Percentiles rank a stretch among this genome's conserved stretches.
These are phyloP conservation scores for Combretum micranthum DNA, from an alignment of 345 rosid genomes.

Conservation along the genomic window DNA sequence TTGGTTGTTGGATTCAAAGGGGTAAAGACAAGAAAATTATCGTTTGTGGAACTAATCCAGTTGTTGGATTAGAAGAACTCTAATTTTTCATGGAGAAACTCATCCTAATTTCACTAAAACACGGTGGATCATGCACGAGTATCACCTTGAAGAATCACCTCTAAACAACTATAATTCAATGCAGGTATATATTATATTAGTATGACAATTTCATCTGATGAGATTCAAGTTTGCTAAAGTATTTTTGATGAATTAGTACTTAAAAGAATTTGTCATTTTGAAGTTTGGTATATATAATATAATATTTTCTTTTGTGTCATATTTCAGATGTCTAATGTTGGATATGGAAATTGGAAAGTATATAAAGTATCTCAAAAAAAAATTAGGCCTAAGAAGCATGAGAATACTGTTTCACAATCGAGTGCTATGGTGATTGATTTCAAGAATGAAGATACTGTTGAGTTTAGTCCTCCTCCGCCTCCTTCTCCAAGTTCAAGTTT, in stretches of 20 bases:
- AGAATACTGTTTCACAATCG: constrained; percentile 4
- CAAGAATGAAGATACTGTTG: constrained; percentile 27
- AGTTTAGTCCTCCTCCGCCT: constrained; percentile 35
- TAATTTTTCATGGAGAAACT: constrained; percentile 38
- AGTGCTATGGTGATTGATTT: constrained; percentile 20
- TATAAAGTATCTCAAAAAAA: constrained; percentile 58
- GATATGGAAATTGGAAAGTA: constrained; percentile 55
- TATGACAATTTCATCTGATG: background rate
- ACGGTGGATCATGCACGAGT: constrained; percentile 68
- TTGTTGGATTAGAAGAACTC: constrained; percentile 41
- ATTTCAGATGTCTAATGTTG: constrained; percentile 25
- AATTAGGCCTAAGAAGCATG: constrained; percentile 19
- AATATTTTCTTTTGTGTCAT: background rate
- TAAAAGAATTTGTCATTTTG: background rate
- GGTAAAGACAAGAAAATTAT: constrained; percentile 51
- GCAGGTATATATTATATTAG: constrained; percentile 16
- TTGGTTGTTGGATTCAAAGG: constrained; percentile 64
- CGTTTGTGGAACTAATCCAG: constrained; percentile 25
- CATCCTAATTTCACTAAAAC: constrained; percentile 18
- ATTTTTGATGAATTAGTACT: background rate
- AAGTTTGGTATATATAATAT: background rate
- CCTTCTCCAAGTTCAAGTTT: constrained; percentile 54
- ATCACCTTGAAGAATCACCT: constrained; percentile 27
- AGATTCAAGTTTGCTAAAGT: too few species aligned
- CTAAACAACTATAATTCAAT: constrained; percentile 10